Conservation (phyloP, 2,329 filamentous ascomycete species). For the Thielaviopsis ethacetica region DNA sequence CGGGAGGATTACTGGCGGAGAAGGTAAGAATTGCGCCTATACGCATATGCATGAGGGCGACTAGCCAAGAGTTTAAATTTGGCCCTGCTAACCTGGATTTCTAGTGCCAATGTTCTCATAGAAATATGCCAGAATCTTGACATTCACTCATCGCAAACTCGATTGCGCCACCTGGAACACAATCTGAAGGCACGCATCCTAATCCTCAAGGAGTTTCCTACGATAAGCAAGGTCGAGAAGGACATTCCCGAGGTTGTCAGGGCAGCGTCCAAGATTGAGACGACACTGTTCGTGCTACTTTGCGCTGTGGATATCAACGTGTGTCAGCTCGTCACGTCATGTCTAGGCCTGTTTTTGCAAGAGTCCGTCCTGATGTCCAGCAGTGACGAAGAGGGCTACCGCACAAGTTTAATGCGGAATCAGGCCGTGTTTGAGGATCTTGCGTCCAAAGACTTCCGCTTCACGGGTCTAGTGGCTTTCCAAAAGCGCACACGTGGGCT, state of each 20-base stretch:
- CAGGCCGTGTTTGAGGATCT: conserved; percentile 44
- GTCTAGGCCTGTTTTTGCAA: conserved; percentile 45
- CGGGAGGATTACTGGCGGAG: conserved; percentile 34
- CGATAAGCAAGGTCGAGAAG: conserved; percentile 28
- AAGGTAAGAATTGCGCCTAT: conserved; percentile 23
- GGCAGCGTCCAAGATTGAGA: conserved; percentile 41
- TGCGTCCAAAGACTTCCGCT: conserved; percentile 44
- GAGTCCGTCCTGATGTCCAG: conserved; percentile 38
- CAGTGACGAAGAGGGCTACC: conserved; percentile 24
- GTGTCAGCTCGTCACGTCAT: conserved; percentile 47
- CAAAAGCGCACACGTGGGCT: conserved; percentile 48
- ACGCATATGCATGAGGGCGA: not conserved
- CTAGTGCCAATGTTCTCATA: conserved; percentile 7
- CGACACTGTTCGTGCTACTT: conserved; percentile 43
- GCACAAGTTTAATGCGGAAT: conserved; percentile 36
- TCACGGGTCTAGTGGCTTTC: conserved; percentile 53
- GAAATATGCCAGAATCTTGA: conserved; percentile 8
- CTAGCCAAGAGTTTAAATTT: too few relatives aligned
- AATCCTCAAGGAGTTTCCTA: conserved; percentile 24
- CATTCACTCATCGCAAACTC: conserved; percentile 8
- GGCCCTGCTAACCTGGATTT: not conserved
- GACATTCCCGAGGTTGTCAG: conserved; percentile 38
- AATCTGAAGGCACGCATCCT: conserved; percentile 40
- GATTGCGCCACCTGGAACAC: conserved; percentile 20
- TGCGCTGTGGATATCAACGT: conserved; percentile 50